Evolutionary conservation across 352 stramenopile genomes (phyloP).

Genomic region (Phytophthora tubulina): DNA sequence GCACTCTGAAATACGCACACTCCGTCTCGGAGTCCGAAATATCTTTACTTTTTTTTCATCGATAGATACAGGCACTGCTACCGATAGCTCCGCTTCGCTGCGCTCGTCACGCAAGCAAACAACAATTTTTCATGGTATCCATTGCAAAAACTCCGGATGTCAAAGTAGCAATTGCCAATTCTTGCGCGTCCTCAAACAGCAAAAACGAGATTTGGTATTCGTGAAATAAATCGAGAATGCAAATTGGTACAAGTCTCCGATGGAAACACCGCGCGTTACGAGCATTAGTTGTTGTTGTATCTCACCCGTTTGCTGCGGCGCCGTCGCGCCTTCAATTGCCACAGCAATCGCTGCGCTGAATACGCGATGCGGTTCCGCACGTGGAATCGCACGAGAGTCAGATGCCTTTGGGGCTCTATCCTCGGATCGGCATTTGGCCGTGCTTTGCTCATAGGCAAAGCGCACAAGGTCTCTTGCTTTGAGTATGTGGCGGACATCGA

Average conservation of each 20-base stretch:
- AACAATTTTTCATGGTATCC: conserved; percentile 10
- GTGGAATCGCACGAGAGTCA: conserved; percentile 39
- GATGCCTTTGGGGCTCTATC: conserved; percentile 37
- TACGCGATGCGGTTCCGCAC: conserved; percentile 26
- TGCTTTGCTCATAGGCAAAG: conserved; percentile 25
- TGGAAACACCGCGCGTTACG: conserved; percentile 3
- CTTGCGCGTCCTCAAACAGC: neutral
- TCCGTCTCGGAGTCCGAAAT: too few relatives aligned
- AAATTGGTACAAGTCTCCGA: neutral
- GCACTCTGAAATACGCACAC: too few relatives aligned
- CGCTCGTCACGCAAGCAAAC: conserved; percentile 3
- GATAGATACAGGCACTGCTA: too few relatives aligned
- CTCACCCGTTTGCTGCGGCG: neutral
- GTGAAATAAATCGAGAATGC: conserved; percentile 9
- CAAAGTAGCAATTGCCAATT: neutral
- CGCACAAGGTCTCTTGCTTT: conserved; percentile 26
- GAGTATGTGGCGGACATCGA: conserved; percentile 32
- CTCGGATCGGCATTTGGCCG: conserved; percentile 36
- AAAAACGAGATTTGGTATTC: conserved; percentile 13
- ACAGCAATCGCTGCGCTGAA: too few relatives aligned
- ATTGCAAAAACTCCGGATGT: conserved; percentile 11
- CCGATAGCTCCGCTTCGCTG: neutral
- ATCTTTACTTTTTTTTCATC: too few relatives aligned
- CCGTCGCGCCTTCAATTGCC: too few relatives aligned
- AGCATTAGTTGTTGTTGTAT: conserved; percentile 13